Evolutionary conservation across 2,329 filamentous ascomycete genomes (phyloP).

Genomic region (Aspergillus neotritici): DNA sequence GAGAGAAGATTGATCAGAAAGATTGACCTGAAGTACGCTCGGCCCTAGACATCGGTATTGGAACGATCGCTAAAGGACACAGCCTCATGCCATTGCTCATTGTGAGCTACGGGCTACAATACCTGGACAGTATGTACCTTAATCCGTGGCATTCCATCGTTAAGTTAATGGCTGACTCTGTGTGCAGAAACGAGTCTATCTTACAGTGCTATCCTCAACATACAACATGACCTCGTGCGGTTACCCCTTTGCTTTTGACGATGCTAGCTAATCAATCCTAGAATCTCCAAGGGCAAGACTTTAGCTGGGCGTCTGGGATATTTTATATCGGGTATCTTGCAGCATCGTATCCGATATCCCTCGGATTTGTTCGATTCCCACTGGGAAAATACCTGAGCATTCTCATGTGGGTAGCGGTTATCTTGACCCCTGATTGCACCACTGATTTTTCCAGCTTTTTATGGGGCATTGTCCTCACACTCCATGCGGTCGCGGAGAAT

Average conservation of each 20-base stretch:
- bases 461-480: slow-evolving; percentile 28
- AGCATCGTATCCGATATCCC: slow-evolving; percentile 31
- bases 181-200: slow-evolving; percentile 12
- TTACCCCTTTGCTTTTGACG: neutral
- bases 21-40: slow-evolving; percentile 10
- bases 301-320: slow-evolving; percentile 18
- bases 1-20: slow-evolving; percentile 13
- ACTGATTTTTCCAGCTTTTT: slow-evolving; percentile 7
- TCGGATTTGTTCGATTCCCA: slow-evolving; percentile 27
- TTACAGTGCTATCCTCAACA: slow-evolving; percentile 12
- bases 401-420: slow-evolving; percentile 9
- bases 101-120: slow-evolving; percentile 21
- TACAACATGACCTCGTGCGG: slow-evolving; percentile 11
- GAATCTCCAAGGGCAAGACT: slow-evolving; percentile 14
- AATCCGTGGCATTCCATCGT: too few species aligned
- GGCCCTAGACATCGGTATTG: neutral
- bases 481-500: slow-evolving; percentile 26
- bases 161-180: too few species aligned
- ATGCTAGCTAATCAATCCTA: neutral
- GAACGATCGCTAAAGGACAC: neutral
- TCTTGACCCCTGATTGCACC: neutral
- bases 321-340: slow-evolving; percentile 25
- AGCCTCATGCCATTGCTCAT: slow-evolving; percentile 18
- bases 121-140: slow-evolving; percentile 21
- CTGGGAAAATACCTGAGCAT: slow-evolving; percentile 28